Base-by-base conservation (phyloP, 805 yeast genomes). In the Kazachstania martiniae region DNA sequence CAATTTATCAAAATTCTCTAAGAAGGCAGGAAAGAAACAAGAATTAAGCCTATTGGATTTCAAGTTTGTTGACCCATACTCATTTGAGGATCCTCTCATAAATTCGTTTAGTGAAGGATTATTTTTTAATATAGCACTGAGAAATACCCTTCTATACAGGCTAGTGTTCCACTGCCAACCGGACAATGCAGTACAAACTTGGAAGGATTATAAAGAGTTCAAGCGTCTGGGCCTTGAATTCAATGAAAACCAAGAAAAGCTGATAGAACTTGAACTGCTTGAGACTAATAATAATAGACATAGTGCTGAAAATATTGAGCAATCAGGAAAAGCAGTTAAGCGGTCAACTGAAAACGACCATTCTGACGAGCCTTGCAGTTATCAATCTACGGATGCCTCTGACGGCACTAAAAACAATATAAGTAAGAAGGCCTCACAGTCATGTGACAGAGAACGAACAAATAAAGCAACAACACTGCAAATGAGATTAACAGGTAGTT, bases 121-220 rank as follows among this genome's bases (percentile, higher is more conserved):
- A 6, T 89, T 95, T 95, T 71, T 67, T 51, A 77, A 77, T 4
- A 74, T 72, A 46, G 96, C 98, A 0, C 62, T 79, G 33, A 68
- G 87, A 46, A 91, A 91, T 49, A 85, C 97, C 0, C 66, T 72
- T 37, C 61, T 93, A 2, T 91, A 72, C 61, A 67, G 95, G 39
- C 65, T 79, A 54, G 82, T 91, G 1, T 91, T 91, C 68, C 87
- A 87, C 42, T 75, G 84, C 40, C 98, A 93, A 51, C 99, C 99
- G 0, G 98, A 91, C 56, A 85, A 89, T 53, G 65, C 73, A 5
- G 97, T 89, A n/a, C 66, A 66, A 16, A 70, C 86, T 0, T 91
- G 99, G 99, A 70, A 70, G 35, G 94, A 85, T 35, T 91, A 85
- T 55, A 87, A 83, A 52, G 74, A 69, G 18, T 80, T 66, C 51